Evolutionary conservation across 345 rosid genomes (phyloP), one percentile per base, ranked within the genome.

Genomic region (Euphorbia lathyris): DNA sequence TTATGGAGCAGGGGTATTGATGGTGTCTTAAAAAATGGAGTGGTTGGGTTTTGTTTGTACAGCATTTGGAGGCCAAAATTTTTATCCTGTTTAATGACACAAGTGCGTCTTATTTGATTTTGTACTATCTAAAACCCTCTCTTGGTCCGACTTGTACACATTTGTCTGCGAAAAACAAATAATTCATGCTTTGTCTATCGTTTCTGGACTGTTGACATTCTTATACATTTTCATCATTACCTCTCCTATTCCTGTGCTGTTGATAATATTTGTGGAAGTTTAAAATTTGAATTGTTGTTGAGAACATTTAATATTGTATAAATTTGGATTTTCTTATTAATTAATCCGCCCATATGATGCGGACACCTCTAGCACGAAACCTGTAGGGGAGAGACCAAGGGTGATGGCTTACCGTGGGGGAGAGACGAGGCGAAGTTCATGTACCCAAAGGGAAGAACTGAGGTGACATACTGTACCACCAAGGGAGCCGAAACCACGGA

Each of bases 1-100:
- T 70, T 32, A 70, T 38, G 29, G 22, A 58, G 65, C 72, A 38
- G 58, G 61, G 48, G 43, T 30, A 50, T 62, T 80, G 71, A 22
- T 40, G 27, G 48, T 51, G 23, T 63, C 58, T 26, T 64, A 36
- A 10, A 25, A 75, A 67, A 63, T 58, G 73, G 48, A 56, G 48
- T 40, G 64, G 34, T 52, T 32, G n/a, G 51, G 64, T 75, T 16
- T 34, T 29, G 26, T 27, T 29, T 40, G 63, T 29, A 38, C 12
- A 65, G 57, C 57, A 64, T 69, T 63, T 56, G 38, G 36, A 65
- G 56, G 23, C 51, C 16, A 36, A 1, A 42, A 22, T 17, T 56
- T 63, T 38, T 29, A 19, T 29, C 20, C 26, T n/a, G 45, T 19
- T 43, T 23, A 43, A 6, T 45, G 55, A 63, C 26, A 22, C 3